Evolutionary conservation across 2,329 filamentous ascomycete species (phyloP).

Genomic region (Colletotrichum musicola): DNA sequence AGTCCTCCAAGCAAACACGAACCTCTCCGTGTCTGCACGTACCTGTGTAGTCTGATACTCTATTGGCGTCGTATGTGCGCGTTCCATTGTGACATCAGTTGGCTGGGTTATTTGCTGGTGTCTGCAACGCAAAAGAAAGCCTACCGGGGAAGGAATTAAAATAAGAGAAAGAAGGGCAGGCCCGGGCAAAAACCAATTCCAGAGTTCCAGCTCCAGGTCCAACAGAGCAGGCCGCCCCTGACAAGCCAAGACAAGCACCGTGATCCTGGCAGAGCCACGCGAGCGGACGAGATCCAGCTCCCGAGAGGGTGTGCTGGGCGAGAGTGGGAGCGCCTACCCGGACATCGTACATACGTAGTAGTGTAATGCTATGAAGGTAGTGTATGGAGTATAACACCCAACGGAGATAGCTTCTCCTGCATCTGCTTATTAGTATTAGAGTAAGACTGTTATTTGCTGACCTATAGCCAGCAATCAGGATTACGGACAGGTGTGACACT

Average conservation of each 20-base stretch:
- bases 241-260: constrained; percentile 17
- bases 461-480: no score
- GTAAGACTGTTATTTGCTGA: no score
- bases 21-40: not conserved
- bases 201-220: not conserved
- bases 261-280: constrained; percentile 32
- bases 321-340: no score
- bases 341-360: no score
- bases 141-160: not conserved
- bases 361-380: no score
- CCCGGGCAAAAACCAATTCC: constrained; percentile 5
- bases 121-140: constrained; percentile 1
- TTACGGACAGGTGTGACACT: no score
- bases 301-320: not conserved
- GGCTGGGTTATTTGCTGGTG: not conserved
- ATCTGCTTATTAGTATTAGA: no score
- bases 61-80: not conserved
- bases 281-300: constrained; percentile 19
- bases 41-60: not conserved
- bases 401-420: no score
- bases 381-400: no score
- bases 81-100: not conserved
- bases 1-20: not conserved
- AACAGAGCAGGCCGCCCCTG: constrained; percentile 3
- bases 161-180: not conserved